Conservation (phyloP, 148 eudicot species). For the Spergularia marina region DNA sequence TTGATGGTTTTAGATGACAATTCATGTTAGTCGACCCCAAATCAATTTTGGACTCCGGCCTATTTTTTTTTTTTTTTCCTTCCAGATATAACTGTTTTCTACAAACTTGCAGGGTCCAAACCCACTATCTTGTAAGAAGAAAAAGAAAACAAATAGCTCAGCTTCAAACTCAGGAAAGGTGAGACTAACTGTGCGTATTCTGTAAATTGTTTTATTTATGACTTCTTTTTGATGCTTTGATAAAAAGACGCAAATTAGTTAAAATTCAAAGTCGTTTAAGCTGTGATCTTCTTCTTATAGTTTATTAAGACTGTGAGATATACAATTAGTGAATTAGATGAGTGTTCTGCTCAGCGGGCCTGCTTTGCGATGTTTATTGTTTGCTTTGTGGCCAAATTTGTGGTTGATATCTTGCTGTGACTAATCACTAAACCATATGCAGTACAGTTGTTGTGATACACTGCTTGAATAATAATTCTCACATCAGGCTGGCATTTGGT, state of each 20-base stretch:
- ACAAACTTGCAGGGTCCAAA: slow-evolving; percentile 71
- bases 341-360: too few species aligned
- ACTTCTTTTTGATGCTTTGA: background rate
- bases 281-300: background rate
- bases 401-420: too few species aligned
- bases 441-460: too few species aligned
- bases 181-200: slow-evolving; percentile 9
- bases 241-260: background rate
- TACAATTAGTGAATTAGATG: too few species aligned
- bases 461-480: too few species aligned
- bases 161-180: slow-evolving; percentile 39
- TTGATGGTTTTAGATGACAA: background rate
- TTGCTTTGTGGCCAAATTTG: too few species aligned
- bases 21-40: background rate
- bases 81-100: background rate
- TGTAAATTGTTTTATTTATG: background rate
- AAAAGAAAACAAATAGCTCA: slow-evolving; percentile 41
- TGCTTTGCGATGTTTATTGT: too few species aligned
- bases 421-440: too few species aligned
- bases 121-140: slow-evolving; percentile 85
- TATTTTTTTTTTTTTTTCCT: background rate
- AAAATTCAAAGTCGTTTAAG: background rate
- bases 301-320: too few species aligned
- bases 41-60: too few species aligned
- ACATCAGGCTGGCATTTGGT: too few species aligned